Percentiles rank a stretch among this genome's conserved stretches.
phyloP scores from a whole-genome alignment of 208 protist species.

The Trypanosoma rangeli region DNA sequence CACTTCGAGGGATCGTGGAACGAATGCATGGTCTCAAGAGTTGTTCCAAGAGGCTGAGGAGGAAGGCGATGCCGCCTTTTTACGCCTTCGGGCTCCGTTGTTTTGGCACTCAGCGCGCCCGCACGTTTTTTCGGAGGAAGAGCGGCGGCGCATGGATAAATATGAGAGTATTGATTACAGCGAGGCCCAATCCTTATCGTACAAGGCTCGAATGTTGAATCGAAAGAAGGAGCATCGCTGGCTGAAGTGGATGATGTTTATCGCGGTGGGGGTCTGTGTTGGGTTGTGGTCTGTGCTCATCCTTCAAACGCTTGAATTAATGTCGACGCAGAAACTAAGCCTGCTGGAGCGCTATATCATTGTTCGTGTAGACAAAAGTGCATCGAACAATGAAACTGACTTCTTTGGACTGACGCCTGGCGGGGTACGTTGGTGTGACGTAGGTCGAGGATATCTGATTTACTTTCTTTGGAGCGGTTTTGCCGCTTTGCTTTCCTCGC shows the following conservation, averaged over 20 bases:
- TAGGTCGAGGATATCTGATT: constrained; percentile 36
- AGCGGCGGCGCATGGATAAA: constrained; percentile 70
- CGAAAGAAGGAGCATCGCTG: constrained; percentile 35
- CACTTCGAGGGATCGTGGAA: constrained; percentile 22
- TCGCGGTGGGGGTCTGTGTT: constrained; percentile 54
- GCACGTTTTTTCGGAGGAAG: constrained; percentile 59
- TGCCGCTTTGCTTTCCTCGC: constrained; percentile 52
- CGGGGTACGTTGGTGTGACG: constrained; percentile 29
- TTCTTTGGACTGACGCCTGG: constrained; percentile 9
- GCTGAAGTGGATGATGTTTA: constrained; percentile 65
- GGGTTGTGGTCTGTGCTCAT: constrained; percentile 68
- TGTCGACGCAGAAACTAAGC: constrained; percentile 41
- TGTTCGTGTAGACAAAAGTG: constrained; percentile 3
- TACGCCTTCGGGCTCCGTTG: constrained; percentile 37
- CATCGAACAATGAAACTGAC: neutral
- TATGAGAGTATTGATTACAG: constrained; percentile 84
- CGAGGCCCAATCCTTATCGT: constrained; percentile 49
- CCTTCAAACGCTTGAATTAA: constrained; percentile 69
- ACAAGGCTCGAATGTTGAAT: constrained; percentile 35
- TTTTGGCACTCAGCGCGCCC: constrained; percentile 50
- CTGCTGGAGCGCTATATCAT: constrained; percentile 37
- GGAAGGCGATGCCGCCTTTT: constrained; percentile 45
- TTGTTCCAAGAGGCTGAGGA: constrained; percentile 43
- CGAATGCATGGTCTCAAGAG: constrained; percentile 55
- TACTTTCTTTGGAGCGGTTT: constrained; percentile 42